Percentiles rank a stretch among this genome's conserved stretches.
Evolutionary conservation across 1,284 basidiomycete species (phyloP).

Genomic region (Irpex sp.): DNA sequence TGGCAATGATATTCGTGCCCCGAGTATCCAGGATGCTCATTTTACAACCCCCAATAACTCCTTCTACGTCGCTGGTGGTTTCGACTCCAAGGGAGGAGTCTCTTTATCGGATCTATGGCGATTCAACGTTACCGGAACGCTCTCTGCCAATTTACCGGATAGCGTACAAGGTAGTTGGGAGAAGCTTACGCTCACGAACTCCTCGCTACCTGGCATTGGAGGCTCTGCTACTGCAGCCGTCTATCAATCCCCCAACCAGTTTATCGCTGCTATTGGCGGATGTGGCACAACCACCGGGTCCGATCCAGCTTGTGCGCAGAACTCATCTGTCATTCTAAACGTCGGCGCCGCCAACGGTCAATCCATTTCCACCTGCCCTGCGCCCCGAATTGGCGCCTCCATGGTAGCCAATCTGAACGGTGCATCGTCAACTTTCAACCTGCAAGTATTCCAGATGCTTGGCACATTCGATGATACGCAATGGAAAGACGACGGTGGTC

Average conservation of each 20-base stretch:
- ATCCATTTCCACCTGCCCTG: constrained; percentile 53
- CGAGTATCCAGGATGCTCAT: constrained; percentile 36
- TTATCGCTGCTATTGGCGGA: constrained; percentile 57
- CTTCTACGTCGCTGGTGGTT: constrained; percentile 67
- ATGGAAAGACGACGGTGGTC: constrained; percentile 64
- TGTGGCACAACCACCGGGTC: constrained; percentile 43
- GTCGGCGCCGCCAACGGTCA: constrained; percentile 33
- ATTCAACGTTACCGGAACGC: constrained; percentile 60
- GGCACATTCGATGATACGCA: constrained; percentile 58
- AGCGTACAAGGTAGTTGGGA: constrained; percentile 57
- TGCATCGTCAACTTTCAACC: constrained; percentile 50
- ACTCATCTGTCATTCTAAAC: constrained; percentile 54
- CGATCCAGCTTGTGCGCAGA: constrained; percentile 49
- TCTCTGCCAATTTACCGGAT: constrained; percentile 62
- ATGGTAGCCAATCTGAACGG: constrained; percentile 59
- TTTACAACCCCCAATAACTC: constrained; percentile 58
- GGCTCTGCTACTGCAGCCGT: constrained; percentile 46
- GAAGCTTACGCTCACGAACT: constrained; percentile 32
- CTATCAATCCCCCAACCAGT: constrained; percentile 26
- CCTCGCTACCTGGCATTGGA: constrained; percentile 41
- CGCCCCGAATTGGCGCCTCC: constrained; percentile 59
- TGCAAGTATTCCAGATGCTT: constrained; percentile 65
- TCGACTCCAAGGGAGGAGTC: constrained; percentile 39
- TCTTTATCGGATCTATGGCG: constrained; percentile 66
- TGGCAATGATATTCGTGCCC: constrained; percentile 56